Evolutionary conservation across 306 rosid species (phyloP).

Genomic region (Alnus glutinosa): DNA sequence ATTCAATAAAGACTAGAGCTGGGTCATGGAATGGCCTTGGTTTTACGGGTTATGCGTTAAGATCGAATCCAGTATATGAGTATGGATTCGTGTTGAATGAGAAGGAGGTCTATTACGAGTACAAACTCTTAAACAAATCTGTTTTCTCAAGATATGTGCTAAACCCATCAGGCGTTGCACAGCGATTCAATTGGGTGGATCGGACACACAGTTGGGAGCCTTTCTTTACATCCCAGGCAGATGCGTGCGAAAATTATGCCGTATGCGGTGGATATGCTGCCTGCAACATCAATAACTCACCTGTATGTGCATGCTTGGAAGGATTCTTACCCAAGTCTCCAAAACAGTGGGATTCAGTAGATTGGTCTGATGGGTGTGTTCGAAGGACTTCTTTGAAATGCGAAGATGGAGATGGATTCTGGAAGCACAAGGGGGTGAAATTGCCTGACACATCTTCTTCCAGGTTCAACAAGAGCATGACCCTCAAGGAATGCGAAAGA

Average conservation of each 20-base stretch:
- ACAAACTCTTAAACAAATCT: neutral
- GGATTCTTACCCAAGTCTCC: conserved; percentile 23
- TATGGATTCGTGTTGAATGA: conserved; percentile 16
- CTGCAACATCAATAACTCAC: conserved; percentile 7
- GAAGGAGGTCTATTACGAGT: conserved; percentile 14
- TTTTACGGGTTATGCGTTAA: conserved; percentile 9
- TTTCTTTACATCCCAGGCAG: neutral
- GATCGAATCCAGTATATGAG: neutral
- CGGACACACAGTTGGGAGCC: conserved; percentile 21
- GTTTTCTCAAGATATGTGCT: conserved; percentile 17
- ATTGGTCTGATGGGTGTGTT: conserved; percentile 32
- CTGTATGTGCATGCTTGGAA: conserved; percentile 23
- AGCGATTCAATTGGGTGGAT: conserved; percentile 27
- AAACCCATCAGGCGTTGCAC: conserved; percentile 1
- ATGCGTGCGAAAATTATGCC: conserved; percentile 32
- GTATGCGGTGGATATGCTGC: conserved; percentile 23
- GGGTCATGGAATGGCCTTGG: conserved; percentile 35
- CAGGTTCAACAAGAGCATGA: conserved; percentile 23
- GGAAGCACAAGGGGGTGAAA: neutral
- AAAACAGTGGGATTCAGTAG: neutral
- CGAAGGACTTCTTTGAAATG: conserved; percentile 22
- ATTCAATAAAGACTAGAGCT: neutral
- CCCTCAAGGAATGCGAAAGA: conserved; percentile 29
- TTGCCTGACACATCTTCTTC: conserved; percentile 40
- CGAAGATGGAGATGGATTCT: conserved; percentile 21